phyloP scores from a whole-genome alignment of 179 eudicot species.

The Vitellaria paradoxa region DNA sequence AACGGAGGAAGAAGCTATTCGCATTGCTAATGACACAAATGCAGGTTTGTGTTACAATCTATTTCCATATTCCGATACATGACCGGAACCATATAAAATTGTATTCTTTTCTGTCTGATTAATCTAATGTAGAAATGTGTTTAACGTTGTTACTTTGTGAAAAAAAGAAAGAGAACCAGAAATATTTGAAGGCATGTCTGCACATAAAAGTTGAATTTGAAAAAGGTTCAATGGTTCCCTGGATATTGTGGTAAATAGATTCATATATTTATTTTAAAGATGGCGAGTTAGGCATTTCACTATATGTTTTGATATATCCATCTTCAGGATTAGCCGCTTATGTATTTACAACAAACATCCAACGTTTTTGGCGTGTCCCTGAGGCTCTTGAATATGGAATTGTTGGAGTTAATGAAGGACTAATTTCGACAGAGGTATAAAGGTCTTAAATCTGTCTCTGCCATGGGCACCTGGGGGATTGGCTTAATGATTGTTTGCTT shows the following conservation, averaged over 20 bases:
- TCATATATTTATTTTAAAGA: neutral
- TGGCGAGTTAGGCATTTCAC: neutral
- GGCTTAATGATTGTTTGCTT: conserved; percentile 19
- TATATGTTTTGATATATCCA: neutral
- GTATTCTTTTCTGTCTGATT: neutral
- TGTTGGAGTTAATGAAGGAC: conserved; percentile 92
- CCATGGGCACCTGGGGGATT: conserved; percentile 2
- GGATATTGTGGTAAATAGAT: neutral
- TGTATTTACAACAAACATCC: conserved; percentile 66
- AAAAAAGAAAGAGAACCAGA: too few species aligned
- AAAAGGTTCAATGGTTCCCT: neutral
- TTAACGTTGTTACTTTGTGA: neutral
- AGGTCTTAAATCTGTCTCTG: neutral
- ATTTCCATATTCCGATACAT: neutral
- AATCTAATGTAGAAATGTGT: neutral
- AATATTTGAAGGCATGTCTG: too few species aligned
- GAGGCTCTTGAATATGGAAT: conserved; percentile 98
- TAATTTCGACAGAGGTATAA: conserved; percentile 83
- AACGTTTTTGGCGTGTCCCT: conserved; percentile 83
- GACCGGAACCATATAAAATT: neutral
- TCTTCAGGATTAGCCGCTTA: conserved; percentile 92
- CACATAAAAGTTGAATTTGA: neutral
- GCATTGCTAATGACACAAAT: conserved; percentile 83
- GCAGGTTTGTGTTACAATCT: conserved; percentile 47
- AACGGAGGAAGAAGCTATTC: conserved; percentile 91